Conservation (phyloP, 164 flowering plant species). For the Umbilicus rupestris region DNA sequence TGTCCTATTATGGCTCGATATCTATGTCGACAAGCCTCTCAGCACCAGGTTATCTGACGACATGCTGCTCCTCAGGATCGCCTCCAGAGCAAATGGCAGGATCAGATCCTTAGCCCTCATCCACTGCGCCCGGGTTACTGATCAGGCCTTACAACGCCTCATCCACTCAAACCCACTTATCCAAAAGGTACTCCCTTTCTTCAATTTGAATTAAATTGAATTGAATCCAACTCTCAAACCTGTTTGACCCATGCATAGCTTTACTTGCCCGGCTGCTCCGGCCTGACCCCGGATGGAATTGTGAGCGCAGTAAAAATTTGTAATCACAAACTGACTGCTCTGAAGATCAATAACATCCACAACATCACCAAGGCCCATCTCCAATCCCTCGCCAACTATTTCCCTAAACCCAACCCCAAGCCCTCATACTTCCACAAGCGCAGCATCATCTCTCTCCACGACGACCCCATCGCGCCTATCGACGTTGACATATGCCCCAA, state of each 20-base stretch:
- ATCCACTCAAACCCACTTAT: constrained; percentile 43
- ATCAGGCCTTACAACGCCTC: constrained; percentile 49
- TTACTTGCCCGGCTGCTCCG: constrained; percentile 49
- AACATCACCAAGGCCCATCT: constrained; percentile 38
- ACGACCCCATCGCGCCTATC: constrained; percentile 11
- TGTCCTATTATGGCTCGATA: constrained; percentile 46
- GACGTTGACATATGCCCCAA: constrained; percentile 65
- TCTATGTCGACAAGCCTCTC: constrained; percentile 43
- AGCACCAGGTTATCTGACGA: constrained; percentile 33
- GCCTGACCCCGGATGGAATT: constrained; percentile 56
- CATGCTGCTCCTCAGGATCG: constrained; percentile 31
- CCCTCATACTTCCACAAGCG: constrained; percentile 17
- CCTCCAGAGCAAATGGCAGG: constrained; percentile 51
- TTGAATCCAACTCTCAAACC: not conserved
- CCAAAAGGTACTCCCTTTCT: constrained; percentile 33
- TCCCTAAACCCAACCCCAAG: constrained; percentile 14
- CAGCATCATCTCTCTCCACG: not conserved
- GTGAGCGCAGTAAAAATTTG: constrained; percentile 33
- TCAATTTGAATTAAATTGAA: not conserved
- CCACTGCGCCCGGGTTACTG: constrained; percentile 44
- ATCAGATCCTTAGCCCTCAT: constrained; percentile 42
- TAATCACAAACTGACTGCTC: constrained; percentile 19
- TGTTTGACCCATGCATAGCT: constrained; percentile 27
- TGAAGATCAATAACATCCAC: constrained; percentile 45
- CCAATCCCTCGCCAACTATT: constrained; percentile 23